These are phyloP conservation scores for Acanthochlamys bracteata DNA, from an alignment of 106 monocot species.

Conservation along the genomic window DNA sequence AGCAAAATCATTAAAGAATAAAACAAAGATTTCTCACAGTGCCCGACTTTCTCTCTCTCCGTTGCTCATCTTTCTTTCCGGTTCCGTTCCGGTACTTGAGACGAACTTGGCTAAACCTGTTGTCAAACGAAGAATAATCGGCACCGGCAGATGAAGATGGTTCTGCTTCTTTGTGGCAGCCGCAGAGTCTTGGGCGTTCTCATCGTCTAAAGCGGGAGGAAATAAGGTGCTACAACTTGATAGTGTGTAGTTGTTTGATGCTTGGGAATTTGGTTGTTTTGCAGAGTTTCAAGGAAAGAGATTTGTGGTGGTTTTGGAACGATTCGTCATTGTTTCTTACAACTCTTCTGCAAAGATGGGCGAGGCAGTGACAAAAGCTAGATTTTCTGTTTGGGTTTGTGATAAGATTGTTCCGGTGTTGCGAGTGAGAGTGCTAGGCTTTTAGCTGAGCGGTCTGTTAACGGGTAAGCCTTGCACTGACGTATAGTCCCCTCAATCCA, in stretches of 20 bases:
- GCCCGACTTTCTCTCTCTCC: conserved; percentile 30
- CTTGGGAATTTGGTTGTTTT: background rate
- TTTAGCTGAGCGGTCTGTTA: too few species aligned
- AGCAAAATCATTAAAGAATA: too few species aligned
- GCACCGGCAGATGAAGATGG: conserved; percentile 5
- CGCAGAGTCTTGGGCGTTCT: conserved; percentile 4
- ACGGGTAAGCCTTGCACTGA: too few species aligned
- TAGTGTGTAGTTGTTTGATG: background rate
- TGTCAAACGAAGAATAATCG: conserved; percentile 32
- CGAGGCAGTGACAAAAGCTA: too few species aligned
- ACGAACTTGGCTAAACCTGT: conserved; percentile 41
- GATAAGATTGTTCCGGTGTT: background rate
- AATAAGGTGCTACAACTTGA: background rate
- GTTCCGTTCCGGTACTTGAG: conserved; percentile 80
- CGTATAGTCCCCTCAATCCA: too few species aligned
- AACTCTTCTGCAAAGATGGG: background rate
- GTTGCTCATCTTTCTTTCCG: conserved; percentile 74
- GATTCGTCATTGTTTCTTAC: conserved; percentile 1
- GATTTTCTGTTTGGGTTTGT: background rate
- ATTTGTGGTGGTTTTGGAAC: conserved; percentile 12
- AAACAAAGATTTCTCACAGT: too few species aligned
- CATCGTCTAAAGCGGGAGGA: conserved; percentile 12
- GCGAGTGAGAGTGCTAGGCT: too few species aligned
- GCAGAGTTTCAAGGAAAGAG: conserved; percentile 26
- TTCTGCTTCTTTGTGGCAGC: conserved; percentile 1